phyloP scores from a whole-genome alignment of 306 rosid species.

The Vicia sativa region DNA sequence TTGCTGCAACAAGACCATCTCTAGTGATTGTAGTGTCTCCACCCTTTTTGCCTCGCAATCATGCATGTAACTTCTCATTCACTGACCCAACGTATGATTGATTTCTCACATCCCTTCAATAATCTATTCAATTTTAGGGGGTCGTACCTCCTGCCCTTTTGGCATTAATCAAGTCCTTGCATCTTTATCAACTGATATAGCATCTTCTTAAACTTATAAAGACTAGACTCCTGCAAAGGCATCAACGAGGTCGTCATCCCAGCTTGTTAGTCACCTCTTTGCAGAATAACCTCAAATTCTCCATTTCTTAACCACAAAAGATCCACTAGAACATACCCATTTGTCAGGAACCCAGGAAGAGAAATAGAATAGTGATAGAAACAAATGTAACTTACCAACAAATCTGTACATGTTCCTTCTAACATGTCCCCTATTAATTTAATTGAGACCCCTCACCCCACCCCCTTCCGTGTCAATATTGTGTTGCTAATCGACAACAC shows the following conservation, averaged over 20 bases:
- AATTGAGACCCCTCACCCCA: no score
- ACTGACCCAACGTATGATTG: not conserved
- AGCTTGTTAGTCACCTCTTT: not conserved
- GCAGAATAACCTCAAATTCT: constrained; percentile 6
- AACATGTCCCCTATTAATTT: no score
- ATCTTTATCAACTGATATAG: not conserved
- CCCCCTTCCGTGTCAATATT: no score
- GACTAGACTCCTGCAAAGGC: not conserved
- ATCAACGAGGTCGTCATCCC: not conserved
- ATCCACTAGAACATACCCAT: not conserved
- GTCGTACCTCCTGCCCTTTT: not conserved
- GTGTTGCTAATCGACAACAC: no score
- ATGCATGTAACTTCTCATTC: not conserved
- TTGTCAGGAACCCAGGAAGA: no score
- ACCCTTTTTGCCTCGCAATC: not conserved
- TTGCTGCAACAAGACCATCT: constrained; percentile 4
- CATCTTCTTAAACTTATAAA: constrained; percentile 6
- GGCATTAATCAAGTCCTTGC: not conserved
- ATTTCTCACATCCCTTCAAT: not conserved
- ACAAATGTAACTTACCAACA: not conserved
- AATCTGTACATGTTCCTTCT: not conserved
- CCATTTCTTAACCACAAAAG: not conserved
- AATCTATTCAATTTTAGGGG: not conserved
- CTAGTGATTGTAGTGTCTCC: not conserved
- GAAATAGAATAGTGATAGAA: not conserved